These are phyloP conservation scores for Suillus alpinus DNA, from an alignment of 768 basidiomycete genomes.

Conservation along the genomic window DNA sequence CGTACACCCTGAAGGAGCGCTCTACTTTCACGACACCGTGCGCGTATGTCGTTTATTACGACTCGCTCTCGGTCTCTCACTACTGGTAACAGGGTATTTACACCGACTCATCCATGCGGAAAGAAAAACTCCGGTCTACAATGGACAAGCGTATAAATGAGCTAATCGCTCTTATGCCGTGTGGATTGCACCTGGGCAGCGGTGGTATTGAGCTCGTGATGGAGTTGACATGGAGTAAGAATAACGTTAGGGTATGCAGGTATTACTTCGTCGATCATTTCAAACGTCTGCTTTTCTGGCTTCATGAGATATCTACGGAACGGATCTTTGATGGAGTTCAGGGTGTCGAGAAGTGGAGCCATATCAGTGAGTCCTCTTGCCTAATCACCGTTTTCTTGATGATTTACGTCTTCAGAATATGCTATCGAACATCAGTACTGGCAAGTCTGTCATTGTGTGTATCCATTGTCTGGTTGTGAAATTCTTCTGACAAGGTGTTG, in stretches of 20 bases:
- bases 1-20: constrained; percentile 54
- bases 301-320: constrained; percentile 36
- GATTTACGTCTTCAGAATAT: constrained; percentile 11
- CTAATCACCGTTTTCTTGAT: background rate
- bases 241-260: background rate
- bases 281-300: constrained; percentile 44
- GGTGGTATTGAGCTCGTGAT: background rate
- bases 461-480: background rate
- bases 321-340: constrained; percentile 33
- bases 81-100: constrained; percentile 36
- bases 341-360: constrained; percentile 36
- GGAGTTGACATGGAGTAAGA: background rate
- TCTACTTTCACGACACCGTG: constrained; percentile 45
- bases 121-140: background rate
- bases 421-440: constrained; percentile 22
- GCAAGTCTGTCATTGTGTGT: constrained; percentile 7
- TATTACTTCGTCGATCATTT: constrained; percentile 50
- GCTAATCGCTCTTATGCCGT: background rate
- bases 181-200: background rate
- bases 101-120: constrained; percentile 45
- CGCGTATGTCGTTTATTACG: constrained; percentile 29
- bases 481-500: background rate
- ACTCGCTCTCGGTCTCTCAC: background rate
- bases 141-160: background rate
- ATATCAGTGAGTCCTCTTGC: constrained; percentile 35